Evolutionary conservation across 2,329 filamentous ascomycete species (phyloP), one percentile per base, ranked within the genome.

Genomic region (Alternaria triticimaculans): DNA sequence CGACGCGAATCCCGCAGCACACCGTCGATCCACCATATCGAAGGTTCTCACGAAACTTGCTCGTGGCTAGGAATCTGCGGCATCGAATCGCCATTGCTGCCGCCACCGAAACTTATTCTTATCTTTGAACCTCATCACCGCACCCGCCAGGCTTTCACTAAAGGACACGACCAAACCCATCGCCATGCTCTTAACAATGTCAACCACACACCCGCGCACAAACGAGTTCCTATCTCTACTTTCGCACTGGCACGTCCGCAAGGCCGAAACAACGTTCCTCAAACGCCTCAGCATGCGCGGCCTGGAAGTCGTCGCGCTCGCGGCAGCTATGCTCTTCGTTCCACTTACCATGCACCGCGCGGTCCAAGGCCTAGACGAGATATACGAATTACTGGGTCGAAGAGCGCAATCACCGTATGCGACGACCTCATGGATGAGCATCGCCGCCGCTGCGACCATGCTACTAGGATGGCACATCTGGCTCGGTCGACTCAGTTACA

Each of bases 391-490:
- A 8, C 26, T 72, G 3, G 65, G 66, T 2, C 65, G 72, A 6
- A 46, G 63, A 30, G 67, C 71, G 7, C 66, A 55, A 20, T 72
- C 71, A 15, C 63, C 65, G 3, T 70, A 69, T 10, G 44, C 28
- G 20, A 37, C 25, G 2, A 12, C 49, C 0, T 21, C 58, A 2
- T 64, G 56, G 62, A 4, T 41, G 12, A 61, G 55, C 4, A 18
- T 71, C 2, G 14, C 44, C 1, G 14, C 68, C 5, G 67, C 66
- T 3, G 21, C 28, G 4, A 25, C 57, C 10, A 14, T 70, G 21
- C 33, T 73, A 18, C 26, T 62, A 3, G 66, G 21, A 6, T 75
- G 72, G 71, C 68, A 72, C 45, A 41, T 60, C 12, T 64, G 60
- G 28, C 20, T 73, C 15, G 64, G 60, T 15, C 41, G 66, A 11